A percentile compares a stretch with the other conserved stretches of the same genome.
These are phyloP conservation scores for Gryganskiella cystojenkinii DNA, from an alignment of 192 early-diverging fungal species.

Conservation along the genomic window DNA sequence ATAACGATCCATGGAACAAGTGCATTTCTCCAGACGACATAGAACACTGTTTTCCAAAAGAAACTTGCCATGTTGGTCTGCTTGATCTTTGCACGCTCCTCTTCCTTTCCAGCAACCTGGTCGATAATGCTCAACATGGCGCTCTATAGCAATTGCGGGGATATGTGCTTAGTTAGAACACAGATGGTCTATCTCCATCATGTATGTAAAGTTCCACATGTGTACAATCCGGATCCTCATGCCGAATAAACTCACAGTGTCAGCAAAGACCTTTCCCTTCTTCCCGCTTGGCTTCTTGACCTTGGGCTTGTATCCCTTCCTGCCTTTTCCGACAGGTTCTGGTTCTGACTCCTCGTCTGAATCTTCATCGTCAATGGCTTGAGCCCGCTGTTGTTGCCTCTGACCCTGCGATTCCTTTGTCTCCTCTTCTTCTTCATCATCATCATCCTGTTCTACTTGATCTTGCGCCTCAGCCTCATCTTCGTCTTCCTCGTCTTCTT, in stretches of 20 bases:
- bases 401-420: conserved; percentile 8
- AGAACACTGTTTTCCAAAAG: neutral
- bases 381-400: neutral
- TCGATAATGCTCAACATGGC: conserved; percentile 49
- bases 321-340: conserved; percentile 30
- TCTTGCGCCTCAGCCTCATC: conserved; percentile 11
- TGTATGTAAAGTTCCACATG: no score
- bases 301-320: conserved; percentile 41
- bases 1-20: neutral
- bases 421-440: conserved; percentile 5
- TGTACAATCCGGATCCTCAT: no score
- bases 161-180: no score
- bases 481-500: conserved; percentile 8
- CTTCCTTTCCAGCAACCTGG: conserved; percentile 46
- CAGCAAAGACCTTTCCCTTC: conserved; percentile 48
- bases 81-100: conserved; percentile 28
- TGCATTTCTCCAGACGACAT: neutral
- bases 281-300: conserved; percentile 47
- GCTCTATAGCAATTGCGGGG: no score
- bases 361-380: conserved; percentile 11
- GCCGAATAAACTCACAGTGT: conserved; percentile 29
- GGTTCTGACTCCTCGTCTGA: conserved; percentile 18
- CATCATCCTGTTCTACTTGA: neutral
- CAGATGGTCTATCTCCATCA: no score
- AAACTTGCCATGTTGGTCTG: conserved; percentile 28